These are phyloP conservation scores for Cenchrus fungigraminus DNA, from an alignment of 176 grass and related monocot species.

Conservation along the genomic window DNA sequence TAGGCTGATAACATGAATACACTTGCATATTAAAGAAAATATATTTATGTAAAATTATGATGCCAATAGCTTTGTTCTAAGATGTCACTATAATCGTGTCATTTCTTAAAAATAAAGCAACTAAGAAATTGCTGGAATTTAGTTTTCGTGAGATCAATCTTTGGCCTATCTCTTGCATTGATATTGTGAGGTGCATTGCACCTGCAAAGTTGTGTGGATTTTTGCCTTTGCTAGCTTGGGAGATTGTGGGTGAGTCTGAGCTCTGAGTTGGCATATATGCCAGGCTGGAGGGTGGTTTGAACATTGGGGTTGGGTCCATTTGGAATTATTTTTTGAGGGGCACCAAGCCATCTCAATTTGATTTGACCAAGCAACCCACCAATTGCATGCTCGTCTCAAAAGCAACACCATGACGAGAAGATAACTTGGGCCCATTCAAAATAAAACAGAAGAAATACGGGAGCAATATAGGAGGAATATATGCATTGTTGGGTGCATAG, in stretches of 20 bases:
- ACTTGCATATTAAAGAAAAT: neutral
- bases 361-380: conserved; percentile 58
- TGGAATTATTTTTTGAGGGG: conserved; percentile 20
- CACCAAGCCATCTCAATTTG: conserved; percentile 32
- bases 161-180: neutral
- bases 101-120: neutral
- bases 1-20: neutral
- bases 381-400: conserved; percentile 35
- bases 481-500: neutral
- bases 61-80: neutral
- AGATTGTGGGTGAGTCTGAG: conserved; percentile 17
- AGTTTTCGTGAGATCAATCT: neutral
- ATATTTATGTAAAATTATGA: neutral
- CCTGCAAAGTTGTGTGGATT: neutral
- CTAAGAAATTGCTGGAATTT: neutral
- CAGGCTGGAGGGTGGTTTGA: conserved; percentile 52
- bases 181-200: neutral
- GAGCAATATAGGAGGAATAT: neutral
- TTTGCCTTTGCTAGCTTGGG: neutral
- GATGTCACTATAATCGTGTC: neutral
- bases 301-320: conserved; percentile 28
- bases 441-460: neutral
- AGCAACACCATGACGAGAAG: conserved; percentile 13
- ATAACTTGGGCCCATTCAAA: conserved; percentile 22
- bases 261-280: conserved; percentile 35